Evolutionary conservation across 1,284 basidiomycete genomes (phyloP), one percentile per base, ranked within the genome.

Genomic region (Neonothopanus nambi): DNA sequence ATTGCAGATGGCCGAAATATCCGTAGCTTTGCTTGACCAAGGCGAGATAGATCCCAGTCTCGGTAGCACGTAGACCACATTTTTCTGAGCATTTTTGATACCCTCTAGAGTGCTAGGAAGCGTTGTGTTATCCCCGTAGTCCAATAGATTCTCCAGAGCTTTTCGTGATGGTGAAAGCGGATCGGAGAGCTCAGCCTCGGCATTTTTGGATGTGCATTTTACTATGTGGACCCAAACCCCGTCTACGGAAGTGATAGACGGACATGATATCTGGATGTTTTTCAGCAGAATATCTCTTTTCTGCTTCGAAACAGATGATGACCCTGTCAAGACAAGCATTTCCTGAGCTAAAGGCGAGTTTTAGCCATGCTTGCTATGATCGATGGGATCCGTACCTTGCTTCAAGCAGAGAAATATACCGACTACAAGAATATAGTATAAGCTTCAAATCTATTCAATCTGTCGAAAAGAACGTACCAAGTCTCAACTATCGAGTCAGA

Each of bases 11-110:
- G 74, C 69, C 20, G 89, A 80, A 57, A 95, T 94, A 62, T 95
- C 91, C 11, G 92, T 93, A 5, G 92, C 92, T 70, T 95, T 95
- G 69, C 87, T 91, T 13, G 91, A 93, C 92, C 92, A 95, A 2
- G 92, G 92, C 18, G 90, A 92, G 66, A 94, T 87, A 30, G 89
- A 88, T 3, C 87, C 89, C 9, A 78, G 78, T 57, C 94, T 76
- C n/a, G 94, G 94, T 8, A 90, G 72, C 36, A 95, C 82, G 67
- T 85, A 95, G 26, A 85, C 71, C 6, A 85, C 71, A 46, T 83
- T 82, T 38, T 65, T 61, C 30, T 24, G 28, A 38, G 66, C 63
- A 17, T 65, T 60, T 24, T 70, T 60, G 35, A 89, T 64, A 18
- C 69, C 69, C 17, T 71, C 58, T 6, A 65, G 62, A 0, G 86